Evolutionary conservation across 2,329 filamentous ascomycete genomes (phyloP).

Genomic region (Rutstroemia sp.): DNA sequence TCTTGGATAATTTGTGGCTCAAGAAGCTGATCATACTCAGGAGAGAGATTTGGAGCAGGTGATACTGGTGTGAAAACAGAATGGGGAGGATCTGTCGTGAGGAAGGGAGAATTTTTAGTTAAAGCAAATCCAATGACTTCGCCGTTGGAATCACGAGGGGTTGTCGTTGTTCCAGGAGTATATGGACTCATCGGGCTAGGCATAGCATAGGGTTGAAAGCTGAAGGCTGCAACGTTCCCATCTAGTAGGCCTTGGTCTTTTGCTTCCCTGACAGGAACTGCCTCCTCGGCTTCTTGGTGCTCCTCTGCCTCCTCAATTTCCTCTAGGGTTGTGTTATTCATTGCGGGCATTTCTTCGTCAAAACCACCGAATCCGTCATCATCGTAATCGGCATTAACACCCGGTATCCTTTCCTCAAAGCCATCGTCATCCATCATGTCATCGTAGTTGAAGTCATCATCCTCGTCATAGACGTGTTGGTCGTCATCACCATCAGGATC

Average conservation of each 20-base stretch:
- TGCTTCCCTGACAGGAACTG: conserved; percentile 2
- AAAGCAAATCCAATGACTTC: conserved; percentile 49
- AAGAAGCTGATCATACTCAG: background rate
- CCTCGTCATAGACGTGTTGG: conserved; percentile 35
- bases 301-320: conserved; percentile 34
- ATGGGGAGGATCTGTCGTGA: background rate
- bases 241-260: conserved; percentile 7
- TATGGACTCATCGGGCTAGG: conserved; percentile 45
- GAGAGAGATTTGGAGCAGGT: conserved; percentile 6
- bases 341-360: conserved; percentile 13
- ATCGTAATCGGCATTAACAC: conserved; percentile 40
- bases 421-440: conserved; percentile 47
- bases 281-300: background rate
- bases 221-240: conserved; percentile 22
- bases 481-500: conserved; percentile 27
- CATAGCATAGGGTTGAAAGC: conserved; percentile 38
- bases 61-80: conserved; percentile 14
- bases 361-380: conserved; percentile 19
- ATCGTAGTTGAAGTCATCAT: conserved; percentile 57
- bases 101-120: conserved; percentile 26
- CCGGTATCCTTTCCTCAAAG: conserved; percentile 56
- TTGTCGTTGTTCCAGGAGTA: conserved; percentile 39
- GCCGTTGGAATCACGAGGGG: conserved; percentile 48
- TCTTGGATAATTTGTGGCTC: background rate
- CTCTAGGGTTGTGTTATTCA: conserved; percentile 18